Evolutionary conservation across 768 basidiomycete genomes (phyloP).

Genomic region (Russula sp.): DNA sequence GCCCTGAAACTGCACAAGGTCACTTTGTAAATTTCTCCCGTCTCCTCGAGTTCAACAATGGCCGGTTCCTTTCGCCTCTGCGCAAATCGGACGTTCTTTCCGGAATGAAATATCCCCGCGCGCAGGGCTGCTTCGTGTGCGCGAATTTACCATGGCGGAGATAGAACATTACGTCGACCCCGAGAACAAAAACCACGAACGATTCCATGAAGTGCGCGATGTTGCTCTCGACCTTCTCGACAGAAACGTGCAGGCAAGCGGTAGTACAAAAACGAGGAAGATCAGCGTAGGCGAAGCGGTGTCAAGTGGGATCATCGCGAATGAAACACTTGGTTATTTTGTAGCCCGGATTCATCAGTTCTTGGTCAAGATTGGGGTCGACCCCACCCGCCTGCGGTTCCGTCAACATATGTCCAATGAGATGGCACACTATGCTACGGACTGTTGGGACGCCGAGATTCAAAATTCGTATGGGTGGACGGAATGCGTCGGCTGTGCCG

Average conservation of each 20-base stretch:
- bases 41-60: constrained; percentile 97
- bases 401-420: constrained; percentile 98
- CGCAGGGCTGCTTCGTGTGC: constrained; percentile 92
- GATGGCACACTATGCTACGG: constrained; percentile 99
- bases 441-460: constrained; percentile 99
- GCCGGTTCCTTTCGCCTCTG: constrained; percentile 95
- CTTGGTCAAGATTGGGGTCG: constrained; percentile 86
- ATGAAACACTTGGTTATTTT: constrained; percentile 98
- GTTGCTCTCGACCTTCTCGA: constrained; percentile 75
- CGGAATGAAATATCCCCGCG: constrained; percentile 98
- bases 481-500: constrained; percentile 98
- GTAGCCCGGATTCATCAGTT: constrained; percentile 88
- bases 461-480: constrained; percentile 91
- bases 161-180: constrained; percentile 99
- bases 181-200: constrained; percentile 77
- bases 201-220: constrained; percentile 79
- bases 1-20: constrained; percentile 97
- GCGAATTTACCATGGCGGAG: constrained; percentile 99
- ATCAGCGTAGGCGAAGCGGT: constrained; percentile 91
- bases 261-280: constrained; percentile 57
- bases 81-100: constrained; percentile 94
- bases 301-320: constrained; percentile 79
- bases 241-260: constrained; percentile 76
- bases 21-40: constrained; percentile 99
- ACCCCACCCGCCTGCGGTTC: constrained; percentile 81